A percentile compares a stretch with the other conserved stretches of the same genome.
These are phyloP conservation scores for Trapa incisa DNA, from an alignment of 345 rosid species.

Conservation along the genomic window DNA sequence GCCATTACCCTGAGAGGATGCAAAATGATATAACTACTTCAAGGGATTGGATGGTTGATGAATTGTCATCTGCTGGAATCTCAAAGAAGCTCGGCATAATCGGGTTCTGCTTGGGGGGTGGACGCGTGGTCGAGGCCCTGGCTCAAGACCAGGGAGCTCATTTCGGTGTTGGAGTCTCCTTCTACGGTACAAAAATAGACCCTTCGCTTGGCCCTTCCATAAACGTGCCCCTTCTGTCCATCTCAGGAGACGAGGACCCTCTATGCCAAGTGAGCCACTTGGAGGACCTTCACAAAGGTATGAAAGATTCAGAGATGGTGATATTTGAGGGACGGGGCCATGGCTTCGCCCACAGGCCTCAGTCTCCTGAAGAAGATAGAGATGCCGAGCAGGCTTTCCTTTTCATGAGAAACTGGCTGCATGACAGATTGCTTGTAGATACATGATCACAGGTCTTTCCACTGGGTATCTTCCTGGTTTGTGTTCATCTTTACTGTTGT, in stretches of 20 bases:
- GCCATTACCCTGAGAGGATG: constrained; percentile 40
- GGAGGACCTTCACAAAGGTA: constrained; percentile 31
- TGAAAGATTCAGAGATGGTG: constrained; percentile 40
- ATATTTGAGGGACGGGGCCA: constrained; percentile 68
- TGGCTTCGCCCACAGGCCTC: constrained; percentile 63
- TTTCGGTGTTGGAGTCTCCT: constrained; percentile 59
- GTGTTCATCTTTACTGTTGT: background rate
- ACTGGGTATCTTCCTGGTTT: background rate
- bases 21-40: constrained; percentile 35
- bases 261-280: constrained; percentile 41
- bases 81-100: constrained; percentile 70
- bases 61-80: constrained; percentile 62
- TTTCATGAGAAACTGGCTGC: constrained; percentile 60
- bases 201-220: constrained; percentile 24
- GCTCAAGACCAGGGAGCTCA: constrained; percentile 36
- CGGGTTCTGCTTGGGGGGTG: constrained; percentile 88
- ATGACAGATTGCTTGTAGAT: constrained; percentile 27
- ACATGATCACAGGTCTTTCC: background rate
- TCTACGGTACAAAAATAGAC: constrained; percentile 78
- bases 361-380: constrained; percentile 56
- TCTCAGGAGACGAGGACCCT: constrained; percentile 64
- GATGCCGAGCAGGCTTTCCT: constrained; percentile 71
- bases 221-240: constrained; percentile 58
- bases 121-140: constrained; percentile 49
- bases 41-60: constrained; percentile 67